Evolutionary conservation across 768 basidiomycete species (phyloP), one percentile per base, ranked within the genome.

Genomic region (Austroboletus festivus): DNA sequence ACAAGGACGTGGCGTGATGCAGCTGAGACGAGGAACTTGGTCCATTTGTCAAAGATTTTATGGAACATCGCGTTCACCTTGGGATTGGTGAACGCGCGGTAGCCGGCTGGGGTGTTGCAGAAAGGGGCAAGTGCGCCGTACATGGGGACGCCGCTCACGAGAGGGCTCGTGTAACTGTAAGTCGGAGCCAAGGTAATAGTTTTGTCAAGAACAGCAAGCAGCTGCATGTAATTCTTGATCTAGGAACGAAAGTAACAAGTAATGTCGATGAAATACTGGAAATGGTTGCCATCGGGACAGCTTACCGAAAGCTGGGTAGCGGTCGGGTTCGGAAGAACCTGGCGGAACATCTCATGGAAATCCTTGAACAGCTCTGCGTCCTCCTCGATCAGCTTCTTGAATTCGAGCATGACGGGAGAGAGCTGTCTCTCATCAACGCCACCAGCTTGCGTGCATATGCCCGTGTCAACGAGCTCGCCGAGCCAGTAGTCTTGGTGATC

Each of bases 11-110:
- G 42, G 37, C 67, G 57, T 0, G 80, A 82, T 4, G 59, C 69
- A 3, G 68, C 61, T 2, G 75, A 73, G 7, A 58, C 56, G 40
- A 84, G 75, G 67, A 67, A 82, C 10, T 46, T 53, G 10, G 68
- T 66, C 80, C 82, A 85, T 20, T 64, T 67, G 38, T 76, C 63
- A 51, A 83, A 71, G 44, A 83, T 60, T 31, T 71, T 71, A 53
- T 77, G 75, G 53, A 82, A 60, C 42, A 67, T 57, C 0, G 38
- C 55, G 47, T 84, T 83, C 45, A 83, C 71, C 42, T 64, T 62
- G 3, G 68, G 64, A 23, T 65, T 63, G 8, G 56, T 57, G 30
- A 68, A 56, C 24, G 50, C 62, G 30, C 52, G 48, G 55, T 50
- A 52, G 15, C 58, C 58, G 28, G 58, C 58, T 18, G 44, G 34